phyloP scores from a whole-genome alignment of 176 grass and related monocot species.

The Rhynchospora breviuscula region DNA sequence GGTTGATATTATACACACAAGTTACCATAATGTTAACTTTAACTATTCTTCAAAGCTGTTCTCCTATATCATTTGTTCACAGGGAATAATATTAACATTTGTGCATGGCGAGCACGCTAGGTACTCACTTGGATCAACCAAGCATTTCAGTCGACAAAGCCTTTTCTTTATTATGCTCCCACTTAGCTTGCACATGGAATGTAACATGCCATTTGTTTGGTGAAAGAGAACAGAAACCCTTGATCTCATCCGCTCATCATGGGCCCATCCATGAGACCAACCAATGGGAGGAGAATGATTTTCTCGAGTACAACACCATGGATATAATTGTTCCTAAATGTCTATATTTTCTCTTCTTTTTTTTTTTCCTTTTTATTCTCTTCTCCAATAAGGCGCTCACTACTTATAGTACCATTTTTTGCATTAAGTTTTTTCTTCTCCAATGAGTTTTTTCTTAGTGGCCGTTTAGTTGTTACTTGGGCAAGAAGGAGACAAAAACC shows the following conservation, averaged over 20 bases:
- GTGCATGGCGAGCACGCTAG: background rate
- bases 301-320: background rate
- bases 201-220: background rate
- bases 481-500: too few relatives aligned
- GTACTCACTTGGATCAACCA: background rate
- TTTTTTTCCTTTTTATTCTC: background rate
- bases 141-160: background rate
- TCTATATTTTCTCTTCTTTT: background rate
- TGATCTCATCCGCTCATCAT: background rate
- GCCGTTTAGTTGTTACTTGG: too few relatives aligned
- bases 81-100: background rate
- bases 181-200: background rate
- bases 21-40: too few relatives aligned
- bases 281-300: background rate
- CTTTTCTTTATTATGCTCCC: background rate
- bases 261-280: background rate
- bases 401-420: too few relatives aligned
- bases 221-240: background rate
- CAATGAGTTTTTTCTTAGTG: too few relatives aligned
- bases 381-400: background rate
- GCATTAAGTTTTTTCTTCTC: too few relatives aligned
- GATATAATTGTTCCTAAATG: background rate
- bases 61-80: background rate
- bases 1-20: too few relatives aligned
- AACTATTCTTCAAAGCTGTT: too few relatives aligned